Evolutionary conservation across 768 basidiomycete genomes (phyloP).

Genomic region (Suillus luteus): DNA sequence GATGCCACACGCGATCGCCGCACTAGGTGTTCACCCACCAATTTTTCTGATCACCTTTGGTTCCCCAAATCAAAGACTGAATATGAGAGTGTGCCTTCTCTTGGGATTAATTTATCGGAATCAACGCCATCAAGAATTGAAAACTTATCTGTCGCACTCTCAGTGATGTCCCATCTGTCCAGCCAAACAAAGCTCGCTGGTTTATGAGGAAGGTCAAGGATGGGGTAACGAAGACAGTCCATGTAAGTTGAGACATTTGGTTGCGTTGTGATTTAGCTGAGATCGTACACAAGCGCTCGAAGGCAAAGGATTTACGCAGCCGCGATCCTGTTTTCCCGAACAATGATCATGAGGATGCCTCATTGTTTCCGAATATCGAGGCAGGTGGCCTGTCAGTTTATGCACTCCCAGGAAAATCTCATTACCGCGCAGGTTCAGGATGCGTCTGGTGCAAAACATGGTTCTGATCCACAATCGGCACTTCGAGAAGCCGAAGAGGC

Average conservation of each 20-base stretch:
- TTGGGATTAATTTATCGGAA: too few relatives aligned
- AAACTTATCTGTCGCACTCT: too few relatives aligned
- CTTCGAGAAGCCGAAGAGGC: not conserved
- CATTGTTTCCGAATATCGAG: not conserved
- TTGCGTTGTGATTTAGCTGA: not conserved
- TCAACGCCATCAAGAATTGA: too few relatives aligned
- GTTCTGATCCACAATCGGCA: not conserved
- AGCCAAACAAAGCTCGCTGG: not conserved
- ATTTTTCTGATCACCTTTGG: too few relatives aligned
- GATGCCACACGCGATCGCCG: too few relatives aligned
- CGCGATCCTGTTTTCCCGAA: not conserved
- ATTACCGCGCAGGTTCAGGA: not conserved
- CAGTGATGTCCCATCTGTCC: not conserved
- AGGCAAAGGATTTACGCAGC: not conserved
- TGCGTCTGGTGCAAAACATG: not conserved
- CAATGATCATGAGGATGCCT: not conserved
- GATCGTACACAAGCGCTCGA: not conserved
- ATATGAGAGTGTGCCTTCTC: too few relatives aligned
- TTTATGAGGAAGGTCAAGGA: not conserved
- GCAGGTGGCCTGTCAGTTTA: not conserved
- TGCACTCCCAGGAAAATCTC: not conserved
- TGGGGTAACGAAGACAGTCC: not conserved
- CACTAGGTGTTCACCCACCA: too few relatives aligned
- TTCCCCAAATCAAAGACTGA: too few relatives aligned
- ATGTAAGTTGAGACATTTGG: not conserved